Evolutionary conservation across 129 eudicot genomes (phyloP).

Genomic region (Lactuca sativa): DNA sequence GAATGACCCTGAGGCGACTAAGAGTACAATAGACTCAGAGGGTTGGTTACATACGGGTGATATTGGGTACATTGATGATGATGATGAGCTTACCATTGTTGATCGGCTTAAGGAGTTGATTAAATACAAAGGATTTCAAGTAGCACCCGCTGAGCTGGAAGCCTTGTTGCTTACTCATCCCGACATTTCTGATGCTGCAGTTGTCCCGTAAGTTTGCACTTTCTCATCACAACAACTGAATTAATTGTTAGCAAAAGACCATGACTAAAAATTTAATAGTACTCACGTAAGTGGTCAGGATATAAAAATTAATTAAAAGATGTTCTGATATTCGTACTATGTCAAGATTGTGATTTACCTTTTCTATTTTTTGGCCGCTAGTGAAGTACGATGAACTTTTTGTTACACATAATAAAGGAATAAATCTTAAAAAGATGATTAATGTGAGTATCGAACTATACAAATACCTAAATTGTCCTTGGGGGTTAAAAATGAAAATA

Average conservation of each 20-base stretch:
- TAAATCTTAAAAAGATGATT: neutral
- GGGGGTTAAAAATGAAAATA: neutral
- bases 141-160: constrained; percentile 97
- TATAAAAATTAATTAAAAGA: neutral
- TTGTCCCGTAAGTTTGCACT: constrained; percentile 65
- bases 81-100: constrained; percentile 90
- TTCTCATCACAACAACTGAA: neutral
- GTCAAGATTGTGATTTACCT: no score
- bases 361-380: no score
- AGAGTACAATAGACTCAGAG: constrained; percentile 74
- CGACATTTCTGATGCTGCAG: constrained; percentile 77
- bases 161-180: constrained; percentile 72
- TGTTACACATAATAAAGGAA: neutral
- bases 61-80: constrained; percentile 79
- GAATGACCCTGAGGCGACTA: constrained; percentile 78
- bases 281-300: neutral
- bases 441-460: neutral
- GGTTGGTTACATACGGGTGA: constrained; percentile 99
- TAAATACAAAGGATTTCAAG: constrained; percentile 97
- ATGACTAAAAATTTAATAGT: no score
- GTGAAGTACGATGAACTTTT: neutral
- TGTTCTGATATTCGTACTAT: no score
- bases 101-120: constrained; percentile 88
- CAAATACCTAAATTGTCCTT: constrained; percentile 23
- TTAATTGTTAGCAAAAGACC: neutral